These are phyloP conservation scores for Tulasnella calospora DNA, from an alignment of 768 basidiomycete genomes.

Conservation along the genomic window DNA sequence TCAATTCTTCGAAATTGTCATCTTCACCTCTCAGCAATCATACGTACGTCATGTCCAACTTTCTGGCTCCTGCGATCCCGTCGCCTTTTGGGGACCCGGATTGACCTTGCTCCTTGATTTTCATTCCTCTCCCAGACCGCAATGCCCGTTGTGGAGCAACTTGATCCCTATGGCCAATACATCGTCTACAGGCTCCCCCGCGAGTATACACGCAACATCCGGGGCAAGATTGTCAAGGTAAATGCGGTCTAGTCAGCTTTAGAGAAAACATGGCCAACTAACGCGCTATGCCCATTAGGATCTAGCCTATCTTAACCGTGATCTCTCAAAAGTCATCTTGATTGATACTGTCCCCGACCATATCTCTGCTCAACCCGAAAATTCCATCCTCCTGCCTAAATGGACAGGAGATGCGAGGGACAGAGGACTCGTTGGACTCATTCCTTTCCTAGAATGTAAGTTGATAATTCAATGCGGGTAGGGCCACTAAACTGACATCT, in stretches of 20 bases:
- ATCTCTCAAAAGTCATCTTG: constrained; percentile 80
- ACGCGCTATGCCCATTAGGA: constrained; percentile 48
- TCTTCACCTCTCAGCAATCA: constrained; percentile 85
- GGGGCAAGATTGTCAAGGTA: constrained; percentile 84
- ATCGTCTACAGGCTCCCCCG: constrained; percentile 88
- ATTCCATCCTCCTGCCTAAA: constrained; percentile 72
- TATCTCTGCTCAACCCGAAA: constrained; percentile 75
- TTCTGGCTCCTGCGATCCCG: neutral
- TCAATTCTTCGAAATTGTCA: constrained; percentile 95
- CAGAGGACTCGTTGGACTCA: constrained; percentile 79
- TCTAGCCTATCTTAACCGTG: constrained; percentile 89
- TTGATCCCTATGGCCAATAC: constrained; percentile 89
- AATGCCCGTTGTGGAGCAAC: constrained; percentile 79
- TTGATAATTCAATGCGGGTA: constrained; percentile 12
- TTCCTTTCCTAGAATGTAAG: constrained; percentile 92
- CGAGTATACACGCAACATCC: constrained; percentile 78
- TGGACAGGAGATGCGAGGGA: constrained; percentile 81
- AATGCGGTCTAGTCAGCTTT: constrained; percentile 10
- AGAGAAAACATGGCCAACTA: neutral
- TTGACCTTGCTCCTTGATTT: neutral
- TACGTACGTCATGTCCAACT: constrained; percentile 61
- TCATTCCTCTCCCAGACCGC: constrained; percentile 61
- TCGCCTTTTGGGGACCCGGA: neutral
- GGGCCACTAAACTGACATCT: constrained; percentile 8
- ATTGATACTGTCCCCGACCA: constrained; percentile 84